Conservation (phyloP, 495 filamentous ascomycete species). For the Bacidia gigantensis region DNA sequence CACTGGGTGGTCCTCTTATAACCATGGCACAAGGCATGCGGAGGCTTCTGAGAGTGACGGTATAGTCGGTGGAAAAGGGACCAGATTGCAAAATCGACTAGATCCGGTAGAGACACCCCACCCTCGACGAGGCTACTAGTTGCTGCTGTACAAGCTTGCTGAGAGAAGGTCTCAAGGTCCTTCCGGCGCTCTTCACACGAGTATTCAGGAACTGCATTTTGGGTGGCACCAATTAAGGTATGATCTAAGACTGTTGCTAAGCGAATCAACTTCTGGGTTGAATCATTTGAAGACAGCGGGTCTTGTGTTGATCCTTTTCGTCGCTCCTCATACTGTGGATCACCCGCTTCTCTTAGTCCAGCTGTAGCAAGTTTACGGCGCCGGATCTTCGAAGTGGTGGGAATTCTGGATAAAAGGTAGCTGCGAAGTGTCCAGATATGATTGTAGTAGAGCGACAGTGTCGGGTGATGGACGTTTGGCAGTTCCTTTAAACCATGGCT, state of each 20-base stretch:
- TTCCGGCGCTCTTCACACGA: conserved; percentile 20
- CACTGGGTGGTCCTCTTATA: conserved; percentile 35
- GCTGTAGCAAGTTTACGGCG: conserved; percentile 35
- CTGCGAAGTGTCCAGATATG: conserved; percentile 54
- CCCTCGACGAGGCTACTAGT: conserved; percentile 3
- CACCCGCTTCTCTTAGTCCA: too few species aligned
- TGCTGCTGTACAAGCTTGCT: conserved; percentile 26
- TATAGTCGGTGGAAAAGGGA: conserved; percentile 50
- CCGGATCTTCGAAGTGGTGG: conserved; percentile 36
- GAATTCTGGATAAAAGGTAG: conserved; percentile 47
- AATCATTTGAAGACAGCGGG: not conserved
- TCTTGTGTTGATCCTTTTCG: too few species aligned
- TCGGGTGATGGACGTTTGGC: conserved; percentile 33
- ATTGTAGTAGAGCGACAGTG: conserved; percentile 64
- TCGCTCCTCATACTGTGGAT: too few species aligned
- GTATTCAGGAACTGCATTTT: not conserved
- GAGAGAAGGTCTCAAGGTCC: conserved; percentile 55
- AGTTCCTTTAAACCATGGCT: not conserved
- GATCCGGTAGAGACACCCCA: conserved; percentile 31
- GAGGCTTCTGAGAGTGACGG: conserved; percentile 35
- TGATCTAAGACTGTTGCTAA: not conserved
- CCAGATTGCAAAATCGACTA: conserved; percentile 74
- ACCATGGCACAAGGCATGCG: conserved; percentile 69
- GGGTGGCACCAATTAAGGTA: not conserved
- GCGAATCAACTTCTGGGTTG: not conserved